Base-by-base conservation (phyloP, 2,329 filamentous ascomycete species). In the Claviceps citrina region DNA sequence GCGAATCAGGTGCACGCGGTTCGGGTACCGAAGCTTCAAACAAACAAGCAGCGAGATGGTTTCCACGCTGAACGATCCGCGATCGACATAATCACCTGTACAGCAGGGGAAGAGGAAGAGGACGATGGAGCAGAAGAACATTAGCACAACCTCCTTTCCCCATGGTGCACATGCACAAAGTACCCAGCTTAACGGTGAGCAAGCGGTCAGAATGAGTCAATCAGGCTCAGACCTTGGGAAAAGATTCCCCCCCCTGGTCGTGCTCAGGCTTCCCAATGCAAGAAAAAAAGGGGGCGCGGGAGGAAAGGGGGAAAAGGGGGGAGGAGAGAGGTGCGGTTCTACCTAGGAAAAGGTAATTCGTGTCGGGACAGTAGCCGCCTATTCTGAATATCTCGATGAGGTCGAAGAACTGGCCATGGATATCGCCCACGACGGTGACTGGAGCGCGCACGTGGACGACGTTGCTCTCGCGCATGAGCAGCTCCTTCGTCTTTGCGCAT, bases 401-500 rank as follows among this genome's bases (percentile, higher is more conserved):
- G 61, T 98, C 91, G 62, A 89, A 96, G 66, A 98, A 98, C 63
- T 98, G 91, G 43, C 91, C 91, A 61, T 98, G 91, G 50, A 98
- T 98, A 60, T 98, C 91, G 49, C 91, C 91, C 30, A 98, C 91
- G 8, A 98, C 91, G 13, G 91, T 98, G 43, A 98, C 85, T 2
- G 91, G 91, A 25, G 91, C 87, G 52, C 78, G 78, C 46, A 98
- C 93, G 61, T 98, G 91, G 44, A 98, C 91, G 46, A 98, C 91
- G 64, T 98, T 98, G 73, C 89, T 96, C 76, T 98, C 91, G 58
- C 93, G 89, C 91, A 98, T 98, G 51, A 98, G 73, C 51, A 98
- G 71, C 68, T 98, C 91, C 59, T 98, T 98, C 18, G 93, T 91
- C 63, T 98, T 98, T 61, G 91, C 87, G 67, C 91, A 98, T 76